phyloP scores from a whole-genome alignment of 2,329 filamentous ascomycete genomes.

The Talaromyces sp. region DNA sequence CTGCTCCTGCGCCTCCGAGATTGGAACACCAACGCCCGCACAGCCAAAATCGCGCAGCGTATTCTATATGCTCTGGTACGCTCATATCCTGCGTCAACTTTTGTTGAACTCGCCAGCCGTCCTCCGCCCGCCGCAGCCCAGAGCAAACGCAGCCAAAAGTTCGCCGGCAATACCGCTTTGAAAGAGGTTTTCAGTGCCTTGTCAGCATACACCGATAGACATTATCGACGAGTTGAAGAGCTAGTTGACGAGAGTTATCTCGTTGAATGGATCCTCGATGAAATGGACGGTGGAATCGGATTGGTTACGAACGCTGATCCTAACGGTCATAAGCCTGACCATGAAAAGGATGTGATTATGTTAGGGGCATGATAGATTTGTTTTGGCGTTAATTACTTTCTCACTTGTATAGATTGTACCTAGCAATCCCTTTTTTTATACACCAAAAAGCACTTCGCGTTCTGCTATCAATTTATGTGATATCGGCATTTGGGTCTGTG shows the following conservation, averaged over 20 bases:
- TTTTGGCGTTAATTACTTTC: constrained; percentile 1
- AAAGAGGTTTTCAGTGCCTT: constrained; percentile 85
- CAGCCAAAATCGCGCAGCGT: constrained; percentile 76
- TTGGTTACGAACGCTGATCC: constrained; percentile 15
- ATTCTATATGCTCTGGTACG: constrained; percentile 75
- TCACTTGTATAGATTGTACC: constrained; percentile 2
- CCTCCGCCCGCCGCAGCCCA: constrained; percentile 10
- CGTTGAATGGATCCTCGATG: constrained; percentile 83
- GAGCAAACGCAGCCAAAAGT: constrained; percentile 18
- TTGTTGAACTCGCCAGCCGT: constrained; percentile 60
- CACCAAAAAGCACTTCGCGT: not conserved
- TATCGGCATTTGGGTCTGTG: not conserved
- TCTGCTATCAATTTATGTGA: not conserved
- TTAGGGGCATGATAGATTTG: constrained; percentile 24
- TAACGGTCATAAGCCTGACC: constrained; percentile 18
- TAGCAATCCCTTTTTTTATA: not conserved
- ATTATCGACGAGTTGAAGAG: constrained; percentile 85
- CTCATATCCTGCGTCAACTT: constrained; percentile 71
- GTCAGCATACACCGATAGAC: constrained; percentile 83
- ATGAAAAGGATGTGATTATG: constrained; percentile 38
- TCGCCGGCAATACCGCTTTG: constrained; percentile 50
- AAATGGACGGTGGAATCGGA: constrained; percentile 73
- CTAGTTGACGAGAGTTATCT: constrained; percentile 91
- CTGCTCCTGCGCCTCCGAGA: constrained; percentile 79
- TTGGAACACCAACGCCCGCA: constrained; percentile 95